Evolutionary conservation across 2,329 filamentous ascomycete species (phyloP), one percentile per base, ranked within the genome.

Genomic region (Venturia pyrina): DNA sequence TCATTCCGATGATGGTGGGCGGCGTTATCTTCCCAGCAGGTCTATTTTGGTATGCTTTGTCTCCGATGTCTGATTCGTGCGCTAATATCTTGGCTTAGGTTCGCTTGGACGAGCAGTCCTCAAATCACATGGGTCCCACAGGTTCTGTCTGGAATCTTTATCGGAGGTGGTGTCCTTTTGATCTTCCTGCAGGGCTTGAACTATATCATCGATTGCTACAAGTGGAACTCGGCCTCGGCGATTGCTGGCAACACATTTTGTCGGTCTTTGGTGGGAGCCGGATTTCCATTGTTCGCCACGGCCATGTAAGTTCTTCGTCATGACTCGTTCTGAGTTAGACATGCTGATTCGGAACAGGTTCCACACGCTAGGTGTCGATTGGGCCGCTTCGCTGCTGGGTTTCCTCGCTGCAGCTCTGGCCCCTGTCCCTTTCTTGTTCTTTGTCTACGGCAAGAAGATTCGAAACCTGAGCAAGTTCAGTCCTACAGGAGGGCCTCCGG

Each of bases 1-100:
- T 83, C 1, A 74, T 77, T 5, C 78, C 79, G 0, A 77, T 80
- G 68, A 84, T 87, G 69, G 69, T 81, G 11, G 85, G 83, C 2
- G 84, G 81, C 3, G 77, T 80, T 5, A 67, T 83, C 17, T 74
- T 82, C 3, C 78, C 80, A 1, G 73, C 76, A 10, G 79, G 80
- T 0, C 72, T 84, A 32, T 82, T 83, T 68, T 81, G 79, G 80
- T 83, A 46, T 17, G 21, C 11, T 4, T 11, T 50, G 19, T 10
- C 6, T 24, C 10, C 46, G 24, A 37, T 13, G 19, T 1, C 5
- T 2, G n/a, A 37, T 37, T 60, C 5, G 19, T 60, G 32, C 10
- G 32, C 40, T 43, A n/a, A 37, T 19, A 43, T 43, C 7, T n/a
- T 21, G n/a, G 11, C n/a, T 50, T n/a, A 50, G 46, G 41, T 65